Evolutionary conservation across 257 asterid species (phyloP), one percentile per base, ranked within the genome.

Genomic region (Nicotiana undulata): DNA sequence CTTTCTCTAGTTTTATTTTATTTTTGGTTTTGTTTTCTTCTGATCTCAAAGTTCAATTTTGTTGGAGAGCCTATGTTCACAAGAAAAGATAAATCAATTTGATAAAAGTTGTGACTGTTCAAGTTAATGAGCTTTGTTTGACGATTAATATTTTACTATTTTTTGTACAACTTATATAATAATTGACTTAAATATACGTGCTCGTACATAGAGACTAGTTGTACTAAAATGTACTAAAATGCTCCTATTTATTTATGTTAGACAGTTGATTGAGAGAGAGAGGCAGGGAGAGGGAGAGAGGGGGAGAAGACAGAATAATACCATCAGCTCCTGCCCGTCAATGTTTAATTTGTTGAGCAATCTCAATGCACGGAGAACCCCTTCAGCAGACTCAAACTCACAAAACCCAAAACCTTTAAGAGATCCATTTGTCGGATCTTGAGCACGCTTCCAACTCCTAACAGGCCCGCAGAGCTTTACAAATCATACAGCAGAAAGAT

Each of bases 381-480:
- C 99, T 85, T 94, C 98, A 68, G 98, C 97, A 80, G 97, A 86
- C 84, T 96, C 99, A 85, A 96, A 96, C 87, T 94, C 99, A 84
- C 98, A 96, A 86, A 96, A 91, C 55, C 99, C 99, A 83, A 94
- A 96, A 52, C 98, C 96, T 83, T 85, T 94, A 53, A 94, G 82
- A 83, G 93, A 85, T 84, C 99, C 99, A 77, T 82, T 82, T 12
- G 98, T 85, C 15, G 99, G 97, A 86, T 90, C 96, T 86, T 96
- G 98, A 85, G 97, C 92, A 60, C 98, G 98, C 75, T 92, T 96
- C 99, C 99, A 96, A 90, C 88, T 94, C 93, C 92, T 94, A 58
- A 96, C 97, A 37, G 97, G 97, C 78, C 99, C 98, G 81, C 99
- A 96, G 31, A 94, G 98, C 99, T 96, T 85, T 85, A 87, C 76